Percentiles rank a stretch among this genome's conserved stretches.
phyloP scores from a whole-genome alignment of 2,329 filamentous ascomycete species.

The Cytospora schulzeri region DNA sequence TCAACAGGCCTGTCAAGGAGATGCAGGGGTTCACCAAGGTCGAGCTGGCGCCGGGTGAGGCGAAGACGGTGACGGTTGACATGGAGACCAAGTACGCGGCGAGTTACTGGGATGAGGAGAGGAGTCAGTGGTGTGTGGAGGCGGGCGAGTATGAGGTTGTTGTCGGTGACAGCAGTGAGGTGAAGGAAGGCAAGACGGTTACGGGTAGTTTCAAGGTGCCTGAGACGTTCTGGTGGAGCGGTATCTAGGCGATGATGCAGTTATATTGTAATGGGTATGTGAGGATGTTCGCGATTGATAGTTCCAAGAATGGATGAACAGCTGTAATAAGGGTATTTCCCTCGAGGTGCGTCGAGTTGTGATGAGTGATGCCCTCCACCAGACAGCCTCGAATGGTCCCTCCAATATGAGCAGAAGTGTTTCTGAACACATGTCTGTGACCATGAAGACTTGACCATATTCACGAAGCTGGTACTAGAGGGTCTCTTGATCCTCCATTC shows the following conservation, averaged over 20 bases:
- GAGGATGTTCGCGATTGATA: neutral
- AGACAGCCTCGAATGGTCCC: too few relatives aligned
- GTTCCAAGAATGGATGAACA: neutral
- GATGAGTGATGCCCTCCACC: neutral
- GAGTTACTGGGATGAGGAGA: constrained; percentile 71
- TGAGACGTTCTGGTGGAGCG: constrained; percentile 69
- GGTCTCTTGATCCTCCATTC: too few relatives aligned
- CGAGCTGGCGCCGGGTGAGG: constrained; percentile 60
- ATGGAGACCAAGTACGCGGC: constrained; percentile 65
- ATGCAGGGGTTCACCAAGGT: constrained; percentile 69
- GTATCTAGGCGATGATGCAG: constrained; percentile 47
- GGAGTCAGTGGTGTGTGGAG: constrained; percentile 66
- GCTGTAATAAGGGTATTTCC: neutral
- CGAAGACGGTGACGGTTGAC: constrained; percentile 56
- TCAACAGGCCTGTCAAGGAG: constrained; percentile 62
- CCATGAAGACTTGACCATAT: too few relatives aligned
- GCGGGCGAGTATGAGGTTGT: constrained; percentile 65
- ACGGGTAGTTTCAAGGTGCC: constrained; percentile 57
- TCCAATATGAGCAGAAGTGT: neutral
- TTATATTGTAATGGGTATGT: neutral
- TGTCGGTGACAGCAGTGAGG: constrained; percentile 58
- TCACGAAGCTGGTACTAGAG: too few relatives aligned
- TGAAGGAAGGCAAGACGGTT: constrained; percentile 50
- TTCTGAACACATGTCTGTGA: too few relatives aligned
- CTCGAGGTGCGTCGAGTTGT: neutral